Percentiles rank a stretch among this genome's conserved stretches.
Evolutionary conservation across 257 asterid genomes (phyloP).

Genomic region (Capsicum baccatum): DNA sequence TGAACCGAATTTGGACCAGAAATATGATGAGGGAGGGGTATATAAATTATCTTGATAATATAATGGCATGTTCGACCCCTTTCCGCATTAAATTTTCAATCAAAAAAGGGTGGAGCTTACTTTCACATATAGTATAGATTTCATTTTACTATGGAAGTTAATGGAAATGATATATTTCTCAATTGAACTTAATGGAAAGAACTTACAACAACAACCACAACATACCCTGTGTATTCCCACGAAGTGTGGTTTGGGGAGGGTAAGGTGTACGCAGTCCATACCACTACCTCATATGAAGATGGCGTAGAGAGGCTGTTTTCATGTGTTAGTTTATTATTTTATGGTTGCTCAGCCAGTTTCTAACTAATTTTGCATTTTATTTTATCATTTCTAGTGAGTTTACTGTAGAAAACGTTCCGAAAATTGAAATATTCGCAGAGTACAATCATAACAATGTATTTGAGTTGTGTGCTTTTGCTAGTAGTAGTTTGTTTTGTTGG

Average conservation of each 20-base stretch:
- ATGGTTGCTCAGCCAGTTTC: neutral
- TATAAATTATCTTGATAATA: no score
- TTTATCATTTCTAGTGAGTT: neutral
- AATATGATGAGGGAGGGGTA: no score
- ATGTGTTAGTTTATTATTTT: neutral
- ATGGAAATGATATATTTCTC: neutral
- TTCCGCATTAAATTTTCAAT: neutral
- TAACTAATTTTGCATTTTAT: neutral
- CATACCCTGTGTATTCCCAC: no score
- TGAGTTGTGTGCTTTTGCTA: neutral
- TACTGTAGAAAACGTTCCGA: neutral
- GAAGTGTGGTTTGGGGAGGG: no score
- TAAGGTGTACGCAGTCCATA: no score
- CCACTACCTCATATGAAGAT: no score
- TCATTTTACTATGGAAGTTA: neutral
- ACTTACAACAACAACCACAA: neutral
- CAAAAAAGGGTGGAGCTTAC: neutral
- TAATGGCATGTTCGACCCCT: no score
- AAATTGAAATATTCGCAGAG: neutral
- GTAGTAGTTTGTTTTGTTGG: neutral
- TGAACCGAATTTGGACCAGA: no score
- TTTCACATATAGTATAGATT: neutral
- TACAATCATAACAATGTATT: neutral
- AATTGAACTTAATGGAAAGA: no score
- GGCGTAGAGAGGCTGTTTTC: no score